Evolutionary conservation across 73 alveolate species (phyloP), one percentile per base, ranked within the genome.

Genomic region (Paramecium primaurelia): DNA sequence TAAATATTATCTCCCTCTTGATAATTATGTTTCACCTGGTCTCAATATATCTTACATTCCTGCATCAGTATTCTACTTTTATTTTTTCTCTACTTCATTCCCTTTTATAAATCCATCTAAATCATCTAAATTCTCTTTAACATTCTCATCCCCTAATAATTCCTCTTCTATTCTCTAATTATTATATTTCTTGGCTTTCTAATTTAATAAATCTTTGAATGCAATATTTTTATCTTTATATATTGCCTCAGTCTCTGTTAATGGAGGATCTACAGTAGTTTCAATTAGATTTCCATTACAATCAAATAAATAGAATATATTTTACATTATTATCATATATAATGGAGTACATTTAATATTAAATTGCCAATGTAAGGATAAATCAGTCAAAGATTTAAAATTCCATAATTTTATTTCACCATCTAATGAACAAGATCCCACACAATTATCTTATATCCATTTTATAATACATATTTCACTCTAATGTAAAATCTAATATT

Each of bases 361-460:
- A 25, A 80, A 44, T 34, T 47, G 8, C 91, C 75, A 80, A 80
- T 47, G 58, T 11, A 80, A 25, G 1, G 77, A 45, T 80, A 80
- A 32, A 45, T 80, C 91, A 20, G 58, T 28, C 9, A 44, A 80
- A 0, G 91, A 80, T 47, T 80, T 80, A 36, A 80, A 80, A 47
- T 80, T 71, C 91, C 91, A 80, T 25, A 80, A 26, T 47, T 80
- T 80, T 11, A 80, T 49, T 42, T 32, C 44, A 10, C 77, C 71
- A 80, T 80, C 91, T 45, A 44, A 12, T 45, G 77, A 40, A 32
- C 77, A 22, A 3, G 91, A 40, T n/a, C 49, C 32, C 0, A 80
- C 49, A 45, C 47, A 49, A 80, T 80, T 45, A 4, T 80, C 91
- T 45, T 80, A 25, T 38, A 80, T 28, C 91, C 91, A 80, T 80